Conservation (phyloP, 2,329 filamentous ascomycete species). For the Trichoderma sp. region DNA sequence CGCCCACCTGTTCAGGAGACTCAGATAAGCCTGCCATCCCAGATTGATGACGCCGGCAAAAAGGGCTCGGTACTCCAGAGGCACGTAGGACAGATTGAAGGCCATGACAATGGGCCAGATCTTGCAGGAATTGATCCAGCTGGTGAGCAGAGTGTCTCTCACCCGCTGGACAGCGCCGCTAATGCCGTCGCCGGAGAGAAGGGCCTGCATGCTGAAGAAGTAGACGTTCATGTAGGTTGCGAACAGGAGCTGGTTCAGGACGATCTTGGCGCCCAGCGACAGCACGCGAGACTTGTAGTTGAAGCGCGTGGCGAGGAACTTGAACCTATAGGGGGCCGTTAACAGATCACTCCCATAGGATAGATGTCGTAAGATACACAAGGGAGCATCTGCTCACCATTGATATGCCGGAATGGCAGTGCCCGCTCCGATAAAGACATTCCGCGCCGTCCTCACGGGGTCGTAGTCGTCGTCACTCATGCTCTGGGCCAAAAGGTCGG, state of each 20-base stretch:
- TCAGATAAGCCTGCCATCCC: slow-evolving; percentile 91
- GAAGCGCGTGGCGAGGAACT: slow-evolving; percentile 79
- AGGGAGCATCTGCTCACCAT: slow-evolving; percentile 60
- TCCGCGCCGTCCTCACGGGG: slow-evolving; percentile 67
- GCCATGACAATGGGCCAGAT: slow-evolving; percentile 87
- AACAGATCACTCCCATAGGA: neutral
- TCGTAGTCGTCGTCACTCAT: slow-evolving; percentile 68
- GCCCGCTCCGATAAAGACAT: slow-evolving; percentile 72
- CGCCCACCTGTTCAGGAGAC: slow-evolving; percentile 73
- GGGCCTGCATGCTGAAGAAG: slow-evolving; percentile 79
- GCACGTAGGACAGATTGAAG: slow-evolving; percentile 82
- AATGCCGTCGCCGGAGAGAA: slow-evolving; percentile 68
- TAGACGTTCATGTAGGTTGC: slow-evolving; percentile 82
- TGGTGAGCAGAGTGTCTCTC: slow-evolving; percentile 72
- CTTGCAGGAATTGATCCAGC: slow-evolving; percentile 78
- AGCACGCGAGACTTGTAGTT: slow-evolving; percentile 75
- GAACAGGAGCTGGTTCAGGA: slow-evolving; percentile 78
- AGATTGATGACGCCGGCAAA: slow-evolving; percentile 80
- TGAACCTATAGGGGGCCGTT: slow-evolving; percentile 57
- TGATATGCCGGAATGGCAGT: slow-evolving; percentile 77
- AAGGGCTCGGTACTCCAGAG: slow-evolving; percentile 75
- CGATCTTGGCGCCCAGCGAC: slow-evolving; percentile 75
- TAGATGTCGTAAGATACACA: neutral
- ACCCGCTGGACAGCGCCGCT: slow-evolving; percentile 70
- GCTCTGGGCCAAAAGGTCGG: slow-evolving; percentile 76